Base-by-base conservation (phyloP, 257 asterid species). In the Cynanchum wilfordii region DNA sequence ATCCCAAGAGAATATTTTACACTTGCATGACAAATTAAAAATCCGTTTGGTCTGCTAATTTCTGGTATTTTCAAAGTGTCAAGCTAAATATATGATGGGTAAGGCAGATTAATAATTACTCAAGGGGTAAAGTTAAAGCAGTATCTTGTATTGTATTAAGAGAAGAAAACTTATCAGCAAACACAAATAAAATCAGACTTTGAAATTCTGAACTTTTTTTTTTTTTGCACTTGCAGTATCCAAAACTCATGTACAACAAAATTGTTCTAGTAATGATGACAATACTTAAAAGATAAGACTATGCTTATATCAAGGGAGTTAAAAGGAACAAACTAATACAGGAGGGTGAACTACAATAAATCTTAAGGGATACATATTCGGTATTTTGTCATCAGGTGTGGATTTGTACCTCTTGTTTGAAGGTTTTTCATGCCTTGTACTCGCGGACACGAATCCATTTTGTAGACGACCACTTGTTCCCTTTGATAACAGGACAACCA, bases 401-500 rank as follows among this genome's bases (percentile, higher is more conserved):
- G 52, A 82, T 58, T 76, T 79, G 80, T 84, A 91, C 96, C 89
- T 38, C 68, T 64, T 22, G 42, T 73, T 70, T 36, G 45, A 45
- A 44, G 68, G 47, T 42, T 42, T 72, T 73, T 84, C 80, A 94
- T 36, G 72, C 81, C 78, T 88, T 82, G 88, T 86, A 91, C 83
- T 91, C 97, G 12, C 82, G 86, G 79, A 89, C 84, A 30, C 95
- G 96, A 74, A 94, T 85, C 99, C 97, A 94, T 84, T 94, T 94
- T 33, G 99, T 94, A 66, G 97, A 88, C 60, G 99, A 94, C 97
- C 98, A 94, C 73, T 94, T 94, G 87, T 91, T 94, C 74, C 98
- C 98, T 82, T 75, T 89, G 71, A 94, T 88, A 71, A 94, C 96
- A 71, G 94, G 86, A 76, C 98, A 94, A 27, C 97, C 97, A 75